Evolutionary conservation across 1,139 yeast species (phyloP).

Genomic region (Candida neerlandica): DNA sequence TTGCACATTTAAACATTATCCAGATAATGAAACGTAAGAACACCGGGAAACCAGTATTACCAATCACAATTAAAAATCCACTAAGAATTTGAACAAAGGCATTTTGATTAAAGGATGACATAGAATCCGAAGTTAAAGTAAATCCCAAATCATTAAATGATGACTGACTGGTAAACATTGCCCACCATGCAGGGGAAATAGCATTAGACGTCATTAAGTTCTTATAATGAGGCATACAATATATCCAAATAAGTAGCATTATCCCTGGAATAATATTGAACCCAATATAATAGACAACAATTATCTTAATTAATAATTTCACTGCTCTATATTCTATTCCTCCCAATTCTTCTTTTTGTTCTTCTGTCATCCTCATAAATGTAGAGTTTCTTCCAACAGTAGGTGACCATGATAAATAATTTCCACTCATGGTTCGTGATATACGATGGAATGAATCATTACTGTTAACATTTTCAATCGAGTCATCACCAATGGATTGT

Average conservation of each 20-base stretch:
- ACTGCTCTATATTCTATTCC: constrained; percentile 96
- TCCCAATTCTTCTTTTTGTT: constrained; percentile 91
- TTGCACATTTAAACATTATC: constrained; percentile 69
- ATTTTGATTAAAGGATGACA: constrained; percentile 64
- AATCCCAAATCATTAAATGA: constrained; percentile 84
- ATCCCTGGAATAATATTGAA: constrained; percentile 65
- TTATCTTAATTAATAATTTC: constrained; percentile 69
- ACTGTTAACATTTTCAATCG: constrained; percentile 15
- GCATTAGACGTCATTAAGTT: constrained; percentile 53
- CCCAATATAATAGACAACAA: constrained; percentile 71
- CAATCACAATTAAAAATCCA: constrained; percentile 75
- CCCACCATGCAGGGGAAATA: constrained; percentile 87
- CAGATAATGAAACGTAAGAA: constrained; percentile 78
- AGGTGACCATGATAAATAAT: constrained; percentile 87
- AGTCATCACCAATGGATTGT: constrained; percentile 10
- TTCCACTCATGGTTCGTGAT: constrained; percentile 47
- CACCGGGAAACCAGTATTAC: constrained; percentile 93
- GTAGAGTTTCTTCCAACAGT: constrained; percentile 95
- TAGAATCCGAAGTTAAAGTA: constrained; percentile 78
- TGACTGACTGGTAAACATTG: constrained; percentile 75
- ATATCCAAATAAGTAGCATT: constrained; percentile 70
- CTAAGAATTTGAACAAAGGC: constrained; percentile 65
- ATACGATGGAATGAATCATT: constrained; percentile 21
- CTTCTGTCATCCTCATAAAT: constrained; percentile 77
- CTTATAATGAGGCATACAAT: constrained; percentile 42